Evolutionary conservation across 345 rosid species (phyloP), one percentile per base, ranked within the genome.

Genomic region (Brassica incana): DNA sequence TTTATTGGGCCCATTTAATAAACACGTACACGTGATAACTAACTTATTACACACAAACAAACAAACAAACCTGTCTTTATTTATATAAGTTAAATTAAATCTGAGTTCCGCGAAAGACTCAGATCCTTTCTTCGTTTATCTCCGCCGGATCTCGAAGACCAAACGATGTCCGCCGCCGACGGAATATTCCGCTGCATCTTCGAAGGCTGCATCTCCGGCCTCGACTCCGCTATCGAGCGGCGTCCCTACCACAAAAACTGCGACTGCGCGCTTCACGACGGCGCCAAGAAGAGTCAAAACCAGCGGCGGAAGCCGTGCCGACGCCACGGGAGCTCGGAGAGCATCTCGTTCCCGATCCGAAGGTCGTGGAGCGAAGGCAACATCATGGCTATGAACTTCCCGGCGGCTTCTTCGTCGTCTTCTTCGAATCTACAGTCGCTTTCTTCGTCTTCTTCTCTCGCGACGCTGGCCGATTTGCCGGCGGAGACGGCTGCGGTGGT

Each of bases 171-270:
- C 73, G 87, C 92, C 27, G 87, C 92, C 35, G 91, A 89, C 48
- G 90, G 91, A 6, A 58, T 91, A 15, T 85, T 90, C 82, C 88
- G 88, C 18, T 48, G 76, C 67, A 67, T 89, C 73, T 87, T 87
- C 52, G 92, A 90, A 10, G 94, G 91, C 0, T 87, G 91, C 71
- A 81, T 91, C 74, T 84, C 91, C 6, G 85, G 86, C 11, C 65
- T 80, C 2, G 91, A 90, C 40, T 56, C 80, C 25, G 89, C 77
- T 25, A 80, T 88, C 10, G 97, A 86, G 18, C 81, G 92, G 1
- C 87, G 97, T 60, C 95, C 93, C 5, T 90, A 90, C 65, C 95
- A 89, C 77, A 87, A 87, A n/a, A 85, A 91, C 64, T 91, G 96
- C 73, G 40, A 81, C 0, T 91, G 96, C 60, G 93, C 91, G 1